Conservation (phyloP, 176 grass and related monocot genomes). For the Alopecurus myosuroides region DNA sequence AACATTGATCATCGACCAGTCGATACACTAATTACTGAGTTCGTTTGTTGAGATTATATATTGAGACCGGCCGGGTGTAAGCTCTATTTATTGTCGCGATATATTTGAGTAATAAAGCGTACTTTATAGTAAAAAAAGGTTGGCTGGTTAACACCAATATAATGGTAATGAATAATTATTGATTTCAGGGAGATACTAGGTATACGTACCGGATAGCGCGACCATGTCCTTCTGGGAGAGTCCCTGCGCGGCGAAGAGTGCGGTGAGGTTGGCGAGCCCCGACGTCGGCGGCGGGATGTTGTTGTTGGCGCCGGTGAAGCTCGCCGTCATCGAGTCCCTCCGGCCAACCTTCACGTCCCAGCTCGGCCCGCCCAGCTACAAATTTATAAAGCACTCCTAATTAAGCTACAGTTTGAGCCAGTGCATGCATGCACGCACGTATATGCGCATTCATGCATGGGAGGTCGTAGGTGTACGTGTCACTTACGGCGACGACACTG, state of each 20-base stretch:
- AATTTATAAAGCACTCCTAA: background rate
- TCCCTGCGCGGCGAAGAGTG: constrained; percentile 53
- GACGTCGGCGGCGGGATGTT: constrained; percentile 58
- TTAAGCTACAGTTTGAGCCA: background rate
- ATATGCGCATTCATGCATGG: background rate
- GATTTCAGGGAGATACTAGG: background rate
- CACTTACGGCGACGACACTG: constrained; percentile 41
- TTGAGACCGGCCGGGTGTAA: no score
- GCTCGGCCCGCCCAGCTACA: constrained; percentile 50
- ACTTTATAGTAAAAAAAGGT: no score
- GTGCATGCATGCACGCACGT: background rate
- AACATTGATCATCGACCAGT: background rate
- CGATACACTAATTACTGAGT: background rate
- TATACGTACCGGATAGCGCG: constrained; percentile 51
- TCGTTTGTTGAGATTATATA: background rate
- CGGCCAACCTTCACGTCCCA: constrained; percentile 71
- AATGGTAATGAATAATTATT: background rate
- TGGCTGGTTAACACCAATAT: background rate
- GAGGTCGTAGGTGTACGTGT: background rate
- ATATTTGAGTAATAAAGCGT: no score
- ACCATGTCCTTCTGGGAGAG: constrained; percentile 66
- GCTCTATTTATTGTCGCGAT: no score
- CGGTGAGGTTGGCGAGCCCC: constrained; percentile 42
- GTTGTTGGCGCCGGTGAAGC: constrained; percentile 38
- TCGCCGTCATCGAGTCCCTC: constrained; percentile 70